Evolutionary conservation across 2,329 filamentous ascomycete species (phyloP).

Genomic region (Penicillium corylophilum): DNA sequence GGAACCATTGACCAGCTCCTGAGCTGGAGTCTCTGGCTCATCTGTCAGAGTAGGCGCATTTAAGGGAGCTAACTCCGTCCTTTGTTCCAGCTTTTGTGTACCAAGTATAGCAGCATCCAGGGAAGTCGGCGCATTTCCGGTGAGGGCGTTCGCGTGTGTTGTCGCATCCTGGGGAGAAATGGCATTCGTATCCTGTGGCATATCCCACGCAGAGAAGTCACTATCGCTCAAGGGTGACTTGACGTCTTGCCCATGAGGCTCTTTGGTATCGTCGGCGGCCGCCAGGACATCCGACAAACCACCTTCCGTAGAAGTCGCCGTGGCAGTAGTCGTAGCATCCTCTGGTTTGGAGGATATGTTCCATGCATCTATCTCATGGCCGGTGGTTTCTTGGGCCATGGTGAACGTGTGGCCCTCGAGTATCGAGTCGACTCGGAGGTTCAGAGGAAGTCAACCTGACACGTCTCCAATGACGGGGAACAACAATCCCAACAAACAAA

Average conservation of each 20-base stretch:
- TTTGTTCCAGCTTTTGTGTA: background rate
- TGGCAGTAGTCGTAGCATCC: constrained; percentile 16
- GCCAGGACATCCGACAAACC: constrained; percentile 14
- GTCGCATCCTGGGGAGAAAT: background rate
- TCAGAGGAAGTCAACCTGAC: constrained; percentile 24
- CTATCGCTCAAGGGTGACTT: constrained; percentile 18
- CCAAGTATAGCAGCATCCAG: background rate
- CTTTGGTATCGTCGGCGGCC: constrained; percentile 14
- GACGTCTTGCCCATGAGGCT: constrained; percentile 7
- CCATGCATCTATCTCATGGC: constrained; percentile 44
- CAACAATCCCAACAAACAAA: constrained; percentile 22
- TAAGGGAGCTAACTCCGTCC: background rate
- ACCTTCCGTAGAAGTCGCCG: constrained; percentile 10
- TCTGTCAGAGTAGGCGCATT: background rate
- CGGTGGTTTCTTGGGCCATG: constrained; percentile 24
- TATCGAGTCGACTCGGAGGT: constrained; percentile 12
- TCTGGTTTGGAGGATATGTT: constrained; percentile 57
- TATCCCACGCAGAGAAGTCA: constrained; percentile 22
- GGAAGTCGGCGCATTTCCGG: background rate
- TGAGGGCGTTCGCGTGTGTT: constrained; percentile 2
- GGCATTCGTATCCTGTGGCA: constrained; percentile 9
- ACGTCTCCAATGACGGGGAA: constrained; percentile 29
- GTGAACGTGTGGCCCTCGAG: constrained; percentile 8
- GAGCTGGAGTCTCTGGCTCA: background rate
- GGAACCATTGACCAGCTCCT: background rate